Evolutionary conservation across 1,284 basidiomycete genomes (phyloP), one percentile per base, ranked within the genome.

Genomic region (Rhodotorula glutinis): DNA sequence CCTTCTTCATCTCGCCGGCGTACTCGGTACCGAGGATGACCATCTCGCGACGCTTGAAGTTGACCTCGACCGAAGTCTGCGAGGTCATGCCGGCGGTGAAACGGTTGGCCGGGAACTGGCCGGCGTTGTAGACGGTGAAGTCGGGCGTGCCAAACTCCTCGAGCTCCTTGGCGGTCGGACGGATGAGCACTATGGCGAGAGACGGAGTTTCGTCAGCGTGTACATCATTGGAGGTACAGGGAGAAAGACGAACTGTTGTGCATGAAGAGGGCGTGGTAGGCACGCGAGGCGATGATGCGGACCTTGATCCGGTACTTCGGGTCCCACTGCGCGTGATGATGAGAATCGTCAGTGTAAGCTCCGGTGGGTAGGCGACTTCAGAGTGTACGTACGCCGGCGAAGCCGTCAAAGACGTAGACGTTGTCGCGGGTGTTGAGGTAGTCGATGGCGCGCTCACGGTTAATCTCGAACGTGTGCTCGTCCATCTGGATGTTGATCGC

Each of bases 31-130:
- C 95, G 77, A 99, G 91, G 78, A 99, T 98, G 78, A 99, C 94
- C 95, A 99, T 99, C 82, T 99, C 96, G 90, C 94, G 97, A 66
- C 96, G 91, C 85, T 97, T 97, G 83, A 99, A 98, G 87, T 99
- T 99, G 84, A 99, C 92, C 83, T 98, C 96, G 65, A 99, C 95
- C 27, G 94, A 97, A 38, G 95, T 98, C 54, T 94, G 91, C 44
- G 93, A 97, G 71, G 92, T 96, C 95, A 98, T 98, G 81, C 95
- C 95, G 82, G 97, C 93, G 69, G 96, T 99, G 86, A 98, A 98
- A 64, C 96, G 91, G 81, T 99, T 99, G 76, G 96, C 96, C 53
- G 96, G 96, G 89, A 99, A 98, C 81, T 98, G 95, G 73, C 96
- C 96, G 63, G 96, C 96, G 81, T 98, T 98, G 87, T 98, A 98